These are phyloP conservation scores for Schizophyllum amplum DNA, from an alignment of 1,284 basidiomycete genomes.

Conservation along the genomic window DNA sequence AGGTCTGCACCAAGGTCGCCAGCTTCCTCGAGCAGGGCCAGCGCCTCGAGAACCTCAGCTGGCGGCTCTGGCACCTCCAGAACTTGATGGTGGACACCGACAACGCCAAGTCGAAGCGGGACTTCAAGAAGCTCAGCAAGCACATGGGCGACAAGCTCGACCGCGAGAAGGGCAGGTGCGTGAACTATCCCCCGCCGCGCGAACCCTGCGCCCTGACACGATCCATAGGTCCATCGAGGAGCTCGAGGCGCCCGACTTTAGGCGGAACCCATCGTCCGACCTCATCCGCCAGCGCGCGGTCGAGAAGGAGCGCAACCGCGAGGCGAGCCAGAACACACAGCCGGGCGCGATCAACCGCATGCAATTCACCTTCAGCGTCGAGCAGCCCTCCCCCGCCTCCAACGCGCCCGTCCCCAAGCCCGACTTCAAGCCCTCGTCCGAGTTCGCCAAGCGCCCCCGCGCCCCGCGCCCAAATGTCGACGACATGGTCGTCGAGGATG, in stretches of 20 bases:
- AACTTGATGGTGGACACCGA: conserved; percentile 81
- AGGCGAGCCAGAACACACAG: conserved; percentile 52
- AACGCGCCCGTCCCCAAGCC: conserved; percentile 49
- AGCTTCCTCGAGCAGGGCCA: conserved; percentile 81
- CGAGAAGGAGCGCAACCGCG: conserved; percentile 71
- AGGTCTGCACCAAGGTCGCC: conserved; percentile 82
- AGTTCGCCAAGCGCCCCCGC: conserved; percentile 46
- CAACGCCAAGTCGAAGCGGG: conserved; percentile 77
- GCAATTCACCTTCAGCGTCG: conserved; percentile 79
- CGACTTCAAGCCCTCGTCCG: conserved; percentile 56
- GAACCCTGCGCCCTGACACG: conserved; percentile 27
- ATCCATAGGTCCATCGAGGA: conserved; percentile 63
- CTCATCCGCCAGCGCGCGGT: conserved; percentile 69
- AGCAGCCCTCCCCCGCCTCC: conserved; percentile 47
- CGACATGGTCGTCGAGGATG: conserved; percentile 24
- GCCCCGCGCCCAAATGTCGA: conserved; percentile 16
- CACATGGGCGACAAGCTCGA: conserved; percentile 81
- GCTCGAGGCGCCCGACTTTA: conserved; percentile 72
- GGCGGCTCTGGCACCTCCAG: conserved; percentile 83
- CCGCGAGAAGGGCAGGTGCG: conserved; percentile 79
- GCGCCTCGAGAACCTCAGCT: conserved; percentile 78
- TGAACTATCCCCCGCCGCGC: conserved; percentile 14
- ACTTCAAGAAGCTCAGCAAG: conserved; percentile 79
- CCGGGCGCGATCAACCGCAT: conserved; percentile 72
- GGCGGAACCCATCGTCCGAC: conserved; percentile 62